These are phyloP conservation scores for Cryphonectria nitschkei DNA, from an alignment of 2,329 filamentous ascomycete genomes.

Conservation along the genomic window DNA sequence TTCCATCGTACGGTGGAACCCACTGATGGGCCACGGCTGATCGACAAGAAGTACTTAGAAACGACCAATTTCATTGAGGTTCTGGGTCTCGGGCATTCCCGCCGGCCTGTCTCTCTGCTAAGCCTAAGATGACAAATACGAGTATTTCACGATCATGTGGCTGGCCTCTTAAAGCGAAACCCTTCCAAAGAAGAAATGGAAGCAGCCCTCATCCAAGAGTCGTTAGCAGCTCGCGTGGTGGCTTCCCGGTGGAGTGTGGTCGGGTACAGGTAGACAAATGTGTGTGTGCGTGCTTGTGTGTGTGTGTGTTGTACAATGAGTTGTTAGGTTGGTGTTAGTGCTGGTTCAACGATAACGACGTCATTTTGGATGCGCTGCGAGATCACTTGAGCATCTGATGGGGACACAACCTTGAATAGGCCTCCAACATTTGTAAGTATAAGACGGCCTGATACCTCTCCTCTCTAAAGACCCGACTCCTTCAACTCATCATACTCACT, in stretches of 20 bases:
- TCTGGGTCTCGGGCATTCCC: conserved; percentile 18
- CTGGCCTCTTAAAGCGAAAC: not conserved
- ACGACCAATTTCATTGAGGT: not conserved
- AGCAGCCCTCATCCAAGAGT: conserved; percentile 7
- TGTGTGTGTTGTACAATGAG: not conserved
- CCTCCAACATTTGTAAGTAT: conserved; percentile 18
- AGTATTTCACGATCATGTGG: not conserved
- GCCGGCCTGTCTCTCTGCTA: not conserved
- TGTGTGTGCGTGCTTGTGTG: not conserved
- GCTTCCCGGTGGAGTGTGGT: not conserved
- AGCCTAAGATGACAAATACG: not conserved
- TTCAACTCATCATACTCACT: not conserved
- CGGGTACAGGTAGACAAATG: not conserved
- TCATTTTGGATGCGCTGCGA: conserved; percentile 27
- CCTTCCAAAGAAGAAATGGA: conserved; percentile 11
- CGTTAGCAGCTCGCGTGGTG: conserved; percentile 11
- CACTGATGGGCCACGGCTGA: conserved; percentile 22
- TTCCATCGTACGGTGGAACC: conserved; percentile 1
- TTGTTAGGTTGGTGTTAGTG: conserved; percentile 16
- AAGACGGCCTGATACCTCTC: conserved; percentile 17
- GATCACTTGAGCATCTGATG: conserved; percentile 13
- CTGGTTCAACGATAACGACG: conserved; percentile 14
- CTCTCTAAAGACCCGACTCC: not conserved
- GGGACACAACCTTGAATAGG: conserved; percentile 1
- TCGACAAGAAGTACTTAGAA: conserved; percentile 11